A percentile compares a stretch with the other conserved stretches of the same genome.
phyloP scores from a whole-genome alignment of 495 filamentous ascomycete genomes.

The Hyaloscypha variabilis region DNA sequence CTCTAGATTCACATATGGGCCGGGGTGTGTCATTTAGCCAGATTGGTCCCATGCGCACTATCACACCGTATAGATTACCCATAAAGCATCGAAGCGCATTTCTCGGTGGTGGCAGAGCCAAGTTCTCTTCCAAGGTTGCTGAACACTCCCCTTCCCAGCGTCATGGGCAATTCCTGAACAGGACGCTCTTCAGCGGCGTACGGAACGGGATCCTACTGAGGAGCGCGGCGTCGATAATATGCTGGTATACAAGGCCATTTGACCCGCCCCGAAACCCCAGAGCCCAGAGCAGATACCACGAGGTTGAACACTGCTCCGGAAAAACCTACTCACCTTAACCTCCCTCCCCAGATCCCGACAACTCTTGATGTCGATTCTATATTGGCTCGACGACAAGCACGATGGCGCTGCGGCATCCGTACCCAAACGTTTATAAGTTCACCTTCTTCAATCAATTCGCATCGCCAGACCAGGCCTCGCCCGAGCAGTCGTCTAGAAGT shows the following conservation, averaged over 20 bases:
- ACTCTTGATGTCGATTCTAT: slow-evolving; percentile 2
- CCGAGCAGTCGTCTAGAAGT: slow-evolving; percentile 30
- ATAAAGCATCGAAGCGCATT: slow-evolving; percentile 26
- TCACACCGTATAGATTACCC: slow-evolving; percentile 27
- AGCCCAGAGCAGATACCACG: background rate
- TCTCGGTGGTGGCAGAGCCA: slow-evolving; percentile 14
- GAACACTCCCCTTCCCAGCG: slow-evolving; percentile 16
- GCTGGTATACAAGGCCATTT: slow-evolving; percentile 6
- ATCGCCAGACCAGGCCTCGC: slow-evolving; percentile 31
- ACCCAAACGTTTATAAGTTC: slow-evolving; percentile 35
- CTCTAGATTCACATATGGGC: slow-evolving; percentile 2
- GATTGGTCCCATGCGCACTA: slow-evolving; percentile 26
- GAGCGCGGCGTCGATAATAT: slow-evolving; percentile 15
- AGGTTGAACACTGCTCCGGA: background rate
- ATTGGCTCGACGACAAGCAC: slow-evolving; percentile 1
- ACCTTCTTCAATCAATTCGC: slow-evolving; percentile 33
- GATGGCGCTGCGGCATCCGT: slow-evolving; percentile 31
- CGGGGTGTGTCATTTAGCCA: slow-evolving; percentile 21
- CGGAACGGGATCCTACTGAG: slow-evolving; percentile 15
- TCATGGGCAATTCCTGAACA: slow-evolving; percentile 23
- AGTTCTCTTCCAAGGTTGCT: slow-evolving; percentile 8
- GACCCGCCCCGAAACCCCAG: background rate
- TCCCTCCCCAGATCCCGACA: background rate
- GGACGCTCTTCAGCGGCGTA: slow-evolving; percentile 25
- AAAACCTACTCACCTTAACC: background rate